These are phyloP conservation scores for Rhizoclosmatium sp. DNA, from an alignment of 192 early-diverging fungal species.

Conservation along the genomic window DNA sequence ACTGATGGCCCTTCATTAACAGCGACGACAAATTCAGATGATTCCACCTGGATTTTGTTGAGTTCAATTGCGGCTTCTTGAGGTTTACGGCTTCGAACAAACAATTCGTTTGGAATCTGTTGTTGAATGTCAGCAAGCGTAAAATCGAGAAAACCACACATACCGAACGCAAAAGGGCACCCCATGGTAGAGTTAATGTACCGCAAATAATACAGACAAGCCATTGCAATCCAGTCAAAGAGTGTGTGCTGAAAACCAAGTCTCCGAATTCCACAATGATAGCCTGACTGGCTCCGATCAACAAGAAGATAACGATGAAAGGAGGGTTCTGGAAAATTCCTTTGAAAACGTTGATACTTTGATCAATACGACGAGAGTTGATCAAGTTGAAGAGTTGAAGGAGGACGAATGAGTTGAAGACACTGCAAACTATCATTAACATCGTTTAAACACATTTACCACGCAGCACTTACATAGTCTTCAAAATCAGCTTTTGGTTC, in stretches of 20 bases:
- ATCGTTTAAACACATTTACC: not conserved
- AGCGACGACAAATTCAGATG: too few relatives aligned
- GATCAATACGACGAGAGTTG: constrained; percentile 61
- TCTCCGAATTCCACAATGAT: constrained; percentile 54
- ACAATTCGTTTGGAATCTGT: constrained; percentile 24
- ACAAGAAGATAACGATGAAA: constrained; percentile 46
- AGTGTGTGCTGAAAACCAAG: constrained; percentile 30
- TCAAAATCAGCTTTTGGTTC: constrained; percentile 38
- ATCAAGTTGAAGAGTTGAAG: constrained; percentile 91
- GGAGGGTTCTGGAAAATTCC: constrained; percentile 43
- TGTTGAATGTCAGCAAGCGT: not conserved
- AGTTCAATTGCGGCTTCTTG: too few relatives aligned
- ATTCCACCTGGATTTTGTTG: too few relatives aligned
- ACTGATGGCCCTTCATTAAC: too few relatives aligned
- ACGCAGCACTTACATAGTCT: constrained; percentile 60
- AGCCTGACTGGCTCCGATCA: constrained; percentile 39
- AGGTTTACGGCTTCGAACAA: not conserved
- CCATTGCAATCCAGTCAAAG: constrained; percentile 80
- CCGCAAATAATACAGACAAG: constrained; percentile 83
- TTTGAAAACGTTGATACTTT: constrained; percentile 48
- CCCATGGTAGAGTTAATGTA: constrained; percentile 80
- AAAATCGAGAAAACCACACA: not conserved
- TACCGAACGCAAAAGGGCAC: constrained; percentile 85
- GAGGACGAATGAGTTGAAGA: constrained; percentile 94
- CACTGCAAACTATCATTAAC: constrained; percentile 31